A percentile compares a stretch with the other conserved stretches of the same genome.
phyloP scores from a whole-genome alignment of 306 rosid genomes.

The Prunus armeniaca region DNA sequence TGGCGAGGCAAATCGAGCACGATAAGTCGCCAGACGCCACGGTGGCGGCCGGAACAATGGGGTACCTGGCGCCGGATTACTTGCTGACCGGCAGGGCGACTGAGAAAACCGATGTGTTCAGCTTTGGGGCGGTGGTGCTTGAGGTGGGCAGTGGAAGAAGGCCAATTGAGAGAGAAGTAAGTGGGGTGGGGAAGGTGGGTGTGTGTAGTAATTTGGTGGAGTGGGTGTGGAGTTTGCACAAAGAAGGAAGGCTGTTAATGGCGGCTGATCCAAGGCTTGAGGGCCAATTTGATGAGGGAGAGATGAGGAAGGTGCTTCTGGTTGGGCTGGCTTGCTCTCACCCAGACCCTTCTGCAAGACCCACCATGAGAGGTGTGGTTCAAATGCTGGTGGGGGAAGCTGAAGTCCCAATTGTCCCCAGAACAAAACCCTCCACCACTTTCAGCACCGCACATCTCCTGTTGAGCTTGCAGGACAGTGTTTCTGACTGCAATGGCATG shows the following conservation, averaged over 20 bases:
- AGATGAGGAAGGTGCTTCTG: constrained; percentile 63
- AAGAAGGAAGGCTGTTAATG: constrained; percentile 60
- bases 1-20: constrained; percentile 93
- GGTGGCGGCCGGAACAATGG: constrained; percentile 98
- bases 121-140: constrained; percentile 92
- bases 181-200: constrained; percentile 51
- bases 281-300: constrained; percentile 60
- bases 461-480: constrained; percentile 76
- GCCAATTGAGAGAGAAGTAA: constrained; percentile 74
- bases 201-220: constrained; percentile 75
- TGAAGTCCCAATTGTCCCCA: constrained; percentile 79
- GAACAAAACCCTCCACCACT: constrained; percentile 60
- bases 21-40: constrained; percentile 97
- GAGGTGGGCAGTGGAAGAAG: constrained; percentile 93
- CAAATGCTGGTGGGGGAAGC: constrained; percentile 91
- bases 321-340: constrained; percentile 88
- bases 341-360: constrained; percentile 72
- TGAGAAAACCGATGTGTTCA: constrained; percentile 90
- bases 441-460: constrained; percentile 73
- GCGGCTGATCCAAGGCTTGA: constrained; percentile 69
- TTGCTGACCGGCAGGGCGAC: constrained; percentile 84
- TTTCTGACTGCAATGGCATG: constrained; percentile 80
- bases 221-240: constrained; percentile 92
- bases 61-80: constrained; percentile 94
- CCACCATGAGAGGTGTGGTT: constrained; percentile 78